phyloP scores from a whole-genome alignment of 192 early-diverging fungal species.

The Coemansia sp. region DNA sequence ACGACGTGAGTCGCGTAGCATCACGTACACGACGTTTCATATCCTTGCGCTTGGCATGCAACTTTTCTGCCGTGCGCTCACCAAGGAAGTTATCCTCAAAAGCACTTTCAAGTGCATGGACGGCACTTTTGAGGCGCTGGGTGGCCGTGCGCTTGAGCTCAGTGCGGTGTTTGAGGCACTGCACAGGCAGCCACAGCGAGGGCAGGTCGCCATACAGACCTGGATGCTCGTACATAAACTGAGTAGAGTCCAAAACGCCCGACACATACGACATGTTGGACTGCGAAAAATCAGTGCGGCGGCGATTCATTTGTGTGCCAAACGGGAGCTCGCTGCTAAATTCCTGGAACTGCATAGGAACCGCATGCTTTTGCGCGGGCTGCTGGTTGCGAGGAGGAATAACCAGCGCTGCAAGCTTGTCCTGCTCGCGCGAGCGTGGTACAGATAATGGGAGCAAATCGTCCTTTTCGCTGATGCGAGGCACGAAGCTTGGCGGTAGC shows the following conservation, averaged over 20 bases:
- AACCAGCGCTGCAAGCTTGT: not conserved
- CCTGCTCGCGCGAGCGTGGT: not conserved
- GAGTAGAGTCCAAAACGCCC: conserved; percentile 42
- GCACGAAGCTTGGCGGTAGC: conserved; percentile 3
- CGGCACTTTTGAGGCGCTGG: conserved; percentile 17
- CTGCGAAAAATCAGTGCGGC: conserved; percentile 43
- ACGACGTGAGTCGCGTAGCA: conserved; percentile 3
- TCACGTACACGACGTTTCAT: conserved; percentile 5
- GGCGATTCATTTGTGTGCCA: conserved; percentile 36
- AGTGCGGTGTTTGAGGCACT: conserved; percentile 22
- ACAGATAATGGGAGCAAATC: not conserved
- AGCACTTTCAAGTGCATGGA: conserved; percentile 6
- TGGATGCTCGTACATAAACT: conserved; percentile 40
- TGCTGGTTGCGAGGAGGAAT: not conserved
- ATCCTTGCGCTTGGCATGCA: conserved; percentile 15
- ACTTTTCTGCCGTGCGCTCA: conserved; percentile 11
- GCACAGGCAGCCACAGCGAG: conserved; percentile 45
- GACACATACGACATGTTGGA: conserved; percentile 31
- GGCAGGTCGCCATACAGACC: conserved; percentile 46
- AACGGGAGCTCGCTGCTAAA: conserved; percentile 30
- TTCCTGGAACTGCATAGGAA: conserved; percentile 39
- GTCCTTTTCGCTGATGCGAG: conserved; percentile 2
- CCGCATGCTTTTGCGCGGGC: not conserved
- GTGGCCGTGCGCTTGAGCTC: conserved; percentile 11
- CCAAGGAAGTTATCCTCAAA: conserved; percentile 42